Evolutionary conservation across 2,329 filamentous ascomycete genomes (phyloP).

Genomic region (Microdochium paspali): DNA sequence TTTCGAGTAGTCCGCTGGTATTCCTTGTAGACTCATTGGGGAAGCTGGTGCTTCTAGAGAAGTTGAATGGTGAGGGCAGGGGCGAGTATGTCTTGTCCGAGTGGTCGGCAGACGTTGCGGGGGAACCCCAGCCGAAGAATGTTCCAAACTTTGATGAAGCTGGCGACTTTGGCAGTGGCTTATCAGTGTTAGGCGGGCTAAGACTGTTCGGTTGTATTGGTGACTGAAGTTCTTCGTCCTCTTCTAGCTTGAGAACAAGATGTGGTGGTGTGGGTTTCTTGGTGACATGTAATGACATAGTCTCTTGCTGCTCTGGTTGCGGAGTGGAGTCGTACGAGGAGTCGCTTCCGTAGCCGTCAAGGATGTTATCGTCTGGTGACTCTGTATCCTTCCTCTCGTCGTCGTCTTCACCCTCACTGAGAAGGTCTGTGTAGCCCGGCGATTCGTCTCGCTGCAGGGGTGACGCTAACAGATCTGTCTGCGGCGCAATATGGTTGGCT

Average conservation of each 20-base stretch:
- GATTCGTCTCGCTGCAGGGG: neutral
- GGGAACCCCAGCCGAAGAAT: slow-evolving; percentile 45
- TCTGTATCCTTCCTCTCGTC: slow-evolving; percentile 23
- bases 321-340: slow-evolving; percentile 21
- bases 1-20: slow-evolving; percentile 26
- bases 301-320: slow-evolving; percentile 26
- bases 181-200: slow-evolving; percentile 35
- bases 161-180: slow-evolving; percentile 46
- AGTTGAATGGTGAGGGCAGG: slow-evolving; percentile 39
- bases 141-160: slow-evolving; percentile 35
- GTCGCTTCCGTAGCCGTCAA: slow-evolving; percentile 22
- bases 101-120: slow-evolving; percentile 38
- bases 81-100: slow-evolving; percentile 37
- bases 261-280: slow-evolving; percentile 43
- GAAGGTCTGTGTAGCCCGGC: slow-evolving; percentile 21
- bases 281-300: slow-evolving; percentile 36
- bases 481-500: slow-evolving; percentile 5
- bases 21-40: slow-evolving; percentile 32
- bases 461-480: slow-evolving; percentile 20
- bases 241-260: slow-evolving; percentile 36
- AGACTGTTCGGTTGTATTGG: slow-evolving; percentile 13
- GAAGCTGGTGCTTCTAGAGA: slow-evolving; percentile 26
- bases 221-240: slow-evolving; percentile 12
- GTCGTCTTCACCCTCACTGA: slow-evolving; percentile 16
- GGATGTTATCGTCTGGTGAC: slow-evolving; percentile 19